phyloP scores from a whole-genome alignment of 2,329 filamentous ascomycete species.

The Exserohilum rostratum region DNA sequence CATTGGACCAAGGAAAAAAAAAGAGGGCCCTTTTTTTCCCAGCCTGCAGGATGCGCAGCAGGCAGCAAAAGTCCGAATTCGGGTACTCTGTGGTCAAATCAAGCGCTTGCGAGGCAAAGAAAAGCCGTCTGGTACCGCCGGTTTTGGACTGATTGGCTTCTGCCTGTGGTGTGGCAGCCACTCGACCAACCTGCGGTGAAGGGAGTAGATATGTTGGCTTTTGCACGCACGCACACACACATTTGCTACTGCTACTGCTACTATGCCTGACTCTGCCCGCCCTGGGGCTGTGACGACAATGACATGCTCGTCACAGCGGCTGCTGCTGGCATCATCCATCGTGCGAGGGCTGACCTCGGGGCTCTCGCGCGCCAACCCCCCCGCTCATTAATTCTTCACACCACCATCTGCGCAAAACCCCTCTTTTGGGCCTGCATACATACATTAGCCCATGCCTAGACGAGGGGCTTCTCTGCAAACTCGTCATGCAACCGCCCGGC shows the following conservation, averaged over 20 bases:
- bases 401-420: slow-evolving; percentile 9
- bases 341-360: no score
- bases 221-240: slow-evolving; percentile 14
- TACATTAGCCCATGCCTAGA: slow-evolving; percentile 28
- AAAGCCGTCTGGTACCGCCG: slow-evolving; percentile 24
- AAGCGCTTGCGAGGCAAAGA: slow-evolving; percentile 18
- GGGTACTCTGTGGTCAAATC: slow-evolving; percentile 24
- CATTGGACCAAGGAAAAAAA: slow-evolving; percentile 12
- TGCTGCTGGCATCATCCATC: no score
- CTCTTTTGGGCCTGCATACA: slow-evolving; percentile 34
- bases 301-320: background rate
- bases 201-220: slow-evolving; percentile 19
- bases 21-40: background rate
- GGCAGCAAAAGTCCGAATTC: slow-evolving; percentile 23
- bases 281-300: background rate
- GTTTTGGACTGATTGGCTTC: slow-evolving; percentile 25
- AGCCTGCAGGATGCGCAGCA: slow-evolving; percentile 29
- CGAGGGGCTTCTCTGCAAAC: slow-evolving; percentile 24
- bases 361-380: background rate
- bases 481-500: slow-evolving; percentile 5
- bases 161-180: slow-evolving; percentile 25
- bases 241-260: no score
- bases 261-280: background rate
- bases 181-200: slow-evolving; percentile 36
- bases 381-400: slow-evolving; percentile 12